phyloP scores from a whole-genome alignment of 2,329 filamentous ascomycete species.

The Pseudogymnoascus sp. region DNA sequence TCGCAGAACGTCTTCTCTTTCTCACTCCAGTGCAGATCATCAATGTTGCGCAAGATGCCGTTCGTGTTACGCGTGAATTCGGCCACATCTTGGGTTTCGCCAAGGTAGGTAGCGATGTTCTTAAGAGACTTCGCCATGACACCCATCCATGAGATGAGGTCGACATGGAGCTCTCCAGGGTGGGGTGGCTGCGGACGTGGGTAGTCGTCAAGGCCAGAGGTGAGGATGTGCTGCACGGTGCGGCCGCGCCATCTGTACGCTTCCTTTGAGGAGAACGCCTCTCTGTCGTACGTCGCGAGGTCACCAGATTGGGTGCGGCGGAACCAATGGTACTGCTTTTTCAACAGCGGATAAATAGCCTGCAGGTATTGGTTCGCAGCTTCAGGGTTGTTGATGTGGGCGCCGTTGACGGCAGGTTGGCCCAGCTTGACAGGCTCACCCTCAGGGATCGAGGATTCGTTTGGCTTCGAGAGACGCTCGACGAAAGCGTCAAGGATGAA shows the following conservation, averaged over 20 bases:
- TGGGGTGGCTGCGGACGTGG: constrained; percentile 88
- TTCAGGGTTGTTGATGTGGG: constrained; percentile 58
- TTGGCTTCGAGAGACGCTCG: constrained; percentile 55
- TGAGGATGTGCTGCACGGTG: constrained; percentile 76
- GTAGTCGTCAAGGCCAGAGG: constrained; percentile 93
- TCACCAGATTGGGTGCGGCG: constrained; percentile 84
- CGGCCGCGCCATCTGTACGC: constrained; percentile 93
- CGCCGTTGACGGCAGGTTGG: constrained; percentile 46
- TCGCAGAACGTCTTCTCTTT: constrained; percentile 81
- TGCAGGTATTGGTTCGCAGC: constrained; percentile 63
- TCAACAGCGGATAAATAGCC: constrained; percentile 75
- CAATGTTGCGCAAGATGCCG: constrained; percentile 76
- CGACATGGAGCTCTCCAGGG: constrained; percentile 89
- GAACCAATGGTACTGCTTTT: constrained; percentile 91
- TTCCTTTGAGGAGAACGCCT: constrained; percentile 81
- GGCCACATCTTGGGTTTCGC: constrained; percentile 63
- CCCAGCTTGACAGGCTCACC: constrained; percentile 37
- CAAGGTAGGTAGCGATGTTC: constrained; percentile 69
- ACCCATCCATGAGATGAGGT: constrained; percentile 95
- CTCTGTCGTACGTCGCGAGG: constrained; percentile 81
- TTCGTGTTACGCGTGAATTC: constrained; percentile 64
- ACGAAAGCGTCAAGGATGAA: constrained; percentile 79
- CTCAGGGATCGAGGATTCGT: constrained; percentile 38
- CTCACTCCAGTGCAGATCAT: constrained; percentile 88
- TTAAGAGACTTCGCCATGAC: constrained; percentile 83